Evolutionary conservation across 768 basidiomycete species (phyloP), one percentile per base, ranked within the genome.

Genomic region (Glaciozyma antarctica): DNA sequence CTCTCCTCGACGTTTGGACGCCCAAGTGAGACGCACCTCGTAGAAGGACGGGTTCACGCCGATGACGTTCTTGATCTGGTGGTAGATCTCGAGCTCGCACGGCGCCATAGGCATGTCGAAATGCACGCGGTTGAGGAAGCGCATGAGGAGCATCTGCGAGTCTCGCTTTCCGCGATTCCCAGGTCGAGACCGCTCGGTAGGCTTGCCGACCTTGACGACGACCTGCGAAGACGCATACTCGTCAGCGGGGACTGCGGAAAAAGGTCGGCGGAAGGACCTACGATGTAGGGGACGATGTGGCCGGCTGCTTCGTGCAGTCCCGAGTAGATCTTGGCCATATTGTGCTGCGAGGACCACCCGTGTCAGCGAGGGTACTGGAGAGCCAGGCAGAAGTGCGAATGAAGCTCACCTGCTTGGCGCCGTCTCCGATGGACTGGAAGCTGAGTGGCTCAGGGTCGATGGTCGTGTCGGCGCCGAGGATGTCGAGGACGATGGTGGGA

Each of bases 41-140:
- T 98, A 99, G 79, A 98, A 97, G 0, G 90, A 86, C 3, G 94
- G 95, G 77, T 99, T 95, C 74, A 99, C 91, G 77, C 95, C 95
- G 72, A 99, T 97, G 61, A 98, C 92, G 74, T 99, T 99, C 83
- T 97, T 91, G 82, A 98, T 92, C 77, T 99, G 95, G 76, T 98
- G 95, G 75, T 92, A 98, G 80, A 99, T 94, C 79, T 99, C 95
- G 60, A 99, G 78, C 78, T 99, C 95, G 67, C 94, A 78, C 1
- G 95, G 95, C 73, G 88, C 90, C 95, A 99, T 98, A 0, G 92
- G 86, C 26, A 90, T 77, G 76, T 93, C 90, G 78, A 94, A 98
- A 77, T 98, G 95, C 53, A 98, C 95, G 83, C 90, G 92, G 80
- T 99, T 99, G 80, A 98, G 83, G 82, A 94, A 97, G 75, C 90